Conservation (phyloP, 805 yeast genomes). For the Candida arabinofermentans region DNA sequence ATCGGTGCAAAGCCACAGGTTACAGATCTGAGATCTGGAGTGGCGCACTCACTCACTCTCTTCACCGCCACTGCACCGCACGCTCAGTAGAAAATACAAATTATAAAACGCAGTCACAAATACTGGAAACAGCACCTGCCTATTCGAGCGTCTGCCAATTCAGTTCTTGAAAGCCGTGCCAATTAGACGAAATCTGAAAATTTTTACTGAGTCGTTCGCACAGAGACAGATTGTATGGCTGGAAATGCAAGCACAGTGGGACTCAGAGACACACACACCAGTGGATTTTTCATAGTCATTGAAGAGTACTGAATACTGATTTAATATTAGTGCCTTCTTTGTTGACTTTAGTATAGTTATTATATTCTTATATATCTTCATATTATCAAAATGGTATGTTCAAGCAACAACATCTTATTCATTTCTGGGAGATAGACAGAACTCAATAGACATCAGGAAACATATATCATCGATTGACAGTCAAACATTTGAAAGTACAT, state of each 20-base stretch:
- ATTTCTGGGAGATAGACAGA: neutral
- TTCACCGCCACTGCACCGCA: no score
- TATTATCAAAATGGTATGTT: conserved; percentile 11
- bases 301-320: no score
- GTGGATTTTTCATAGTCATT: no score
- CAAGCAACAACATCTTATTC: neutral
- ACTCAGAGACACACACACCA: neutral
- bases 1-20: no score
- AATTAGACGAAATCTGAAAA: neutral
- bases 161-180: no score
- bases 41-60: no score
- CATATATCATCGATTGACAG: no score
- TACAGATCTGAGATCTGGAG: neutral
- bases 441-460: neutral
- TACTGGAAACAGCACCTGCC: neutral
- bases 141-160: neutral
- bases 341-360: neutral
- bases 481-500: no score
- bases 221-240: no score
- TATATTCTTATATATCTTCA: neutral
- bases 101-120: conserved; percentile 1
- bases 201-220: neutral
- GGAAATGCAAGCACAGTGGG: no score
- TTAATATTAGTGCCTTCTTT: no score
- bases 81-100: no score